phyloP scores from a whole-genome alignment of 768 basidiomycete genomes.

The Kockovaella imperatae region DNA sequence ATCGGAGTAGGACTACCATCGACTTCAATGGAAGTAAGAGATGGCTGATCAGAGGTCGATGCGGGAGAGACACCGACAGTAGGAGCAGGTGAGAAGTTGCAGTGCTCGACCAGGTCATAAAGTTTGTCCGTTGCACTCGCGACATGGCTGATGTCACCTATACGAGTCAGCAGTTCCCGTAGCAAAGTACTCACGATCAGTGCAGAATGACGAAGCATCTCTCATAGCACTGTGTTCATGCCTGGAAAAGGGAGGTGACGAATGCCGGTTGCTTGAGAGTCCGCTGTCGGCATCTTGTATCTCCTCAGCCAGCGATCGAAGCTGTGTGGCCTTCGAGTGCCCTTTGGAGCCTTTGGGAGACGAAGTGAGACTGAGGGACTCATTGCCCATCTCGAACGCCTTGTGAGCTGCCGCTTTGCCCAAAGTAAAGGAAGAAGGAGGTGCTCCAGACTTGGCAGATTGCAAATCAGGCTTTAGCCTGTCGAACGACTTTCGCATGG shows the following conservation, averaged over 20 bases:
- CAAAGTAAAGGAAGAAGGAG: no score
- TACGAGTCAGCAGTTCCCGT: no score
- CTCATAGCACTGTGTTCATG: no score
- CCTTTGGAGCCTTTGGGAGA: no score
- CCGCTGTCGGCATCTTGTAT: slow-evolving; percentile 11
- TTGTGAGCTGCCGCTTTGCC: no score
- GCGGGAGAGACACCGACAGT: slow-evolving; percentile 4
- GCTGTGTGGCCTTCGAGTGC: no score
- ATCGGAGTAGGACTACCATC: slow-evolving; percentile 37
- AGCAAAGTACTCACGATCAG: slow-evolving; percentile 10
- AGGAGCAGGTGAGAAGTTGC: slow-evolving; percentile 25
- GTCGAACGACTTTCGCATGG: slow-evolving; percentile 6
- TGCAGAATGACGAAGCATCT: no score
- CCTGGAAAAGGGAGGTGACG: no score
- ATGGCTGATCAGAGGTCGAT: slow-evolving; percentile 4
- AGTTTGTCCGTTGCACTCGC: slow-evolving; percentile 35
- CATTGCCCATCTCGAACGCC: no score
- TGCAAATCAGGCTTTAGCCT: neutral
- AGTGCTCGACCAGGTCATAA: slow-evolving; percentile 19
- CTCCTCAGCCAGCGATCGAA: slow-evolving; percentile 24
- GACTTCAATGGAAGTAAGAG: slow-evolving; percentile 17
- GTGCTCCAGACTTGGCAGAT: no score
- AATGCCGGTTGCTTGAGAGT: no score
- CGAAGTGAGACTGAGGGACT: no score
- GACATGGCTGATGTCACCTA: slow-evolving; percentile 22